Evolutionary conservation across 2,329 filamentous ascomycete species (phyloP), one percentile per base, ranked within the genome.

Genomic region (Clonostachys rosea): DNA sequence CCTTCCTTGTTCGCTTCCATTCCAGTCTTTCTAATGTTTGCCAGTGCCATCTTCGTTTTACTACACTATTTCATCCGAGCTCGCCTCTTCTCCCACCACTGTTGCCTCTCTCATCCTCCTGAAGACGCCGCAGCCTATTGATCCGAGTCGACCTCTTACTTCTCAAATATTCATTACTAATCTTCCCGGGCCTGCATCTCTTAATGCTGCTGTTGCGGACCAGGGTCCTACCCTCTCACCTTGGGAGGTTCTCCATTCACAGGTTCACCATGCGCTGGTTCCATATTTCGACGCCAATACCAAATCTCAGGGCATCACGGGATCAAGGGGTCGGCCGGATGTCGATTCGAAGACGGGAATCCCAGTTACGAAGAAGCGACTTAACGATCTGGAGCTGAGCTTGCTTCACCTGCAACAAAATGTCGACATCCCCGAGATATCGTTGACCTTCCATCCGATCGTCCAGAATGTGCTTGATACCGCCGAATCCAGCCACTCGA

Each of bases 231-330:
- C 84, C 24, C 75, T 86, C 47, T 95, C 91, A 42, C 91, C 92
- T 5, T 96, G 91, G 69, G 92, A 97, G 69, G 86, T 92, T 57
- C 76, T 99, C 52, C 91, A 96, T 70, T 90, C 92, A 49, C 81
- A 96, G 59, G 82, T 99, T 55, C 91, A 96, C 68, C 86, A 91
- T 64, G 91, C 89, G 55, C 75, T 99, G 62, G 90, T 89, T 58
- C 94, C 95, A 37, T 97, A 96, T 69, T 99, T 99, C 64, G 92
- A 99, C 74, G 92, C 91, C 57, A 95, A 91, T 65, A 95, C 91
- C 49, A 92, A 91, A 70, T 87, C 78, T 53, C 87, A 90, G 61
- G 70, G 80, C 44, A 71, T 72, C 48, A 81, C 79, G 60, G 82
- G 83, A 14, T 73, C 76, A 47, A 86, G 89, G 61, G 84, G 83